Conservation (phyloP, 352 stramenopile genomes). For the Phytophthora multivora region DNA sequence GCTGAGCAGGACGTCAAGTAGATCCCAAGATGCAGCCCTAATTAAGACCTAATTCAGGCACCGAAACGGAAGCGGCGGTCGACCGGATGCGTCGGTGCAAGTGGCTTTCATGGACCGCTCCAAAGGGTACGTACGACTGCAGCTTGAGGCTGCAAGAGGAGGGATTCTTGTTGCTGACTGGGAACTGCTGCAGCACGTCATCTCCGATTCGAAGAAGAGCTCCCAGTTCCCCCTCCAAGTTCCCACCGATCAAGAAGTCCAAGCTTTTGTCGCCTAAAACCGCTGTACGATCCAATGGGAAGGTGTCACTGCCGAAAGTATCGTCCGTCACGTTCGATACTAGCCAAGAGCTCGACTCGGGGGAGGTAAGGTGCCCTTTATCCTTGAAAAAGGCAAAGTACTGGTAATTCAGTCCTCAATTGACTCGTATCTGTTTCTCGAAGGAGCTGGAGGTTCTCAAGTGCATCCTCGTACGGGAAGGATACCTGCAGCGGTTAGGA, state of each 20-base stretch:
- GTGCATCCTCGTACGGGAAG: slow-evolving; percentile 88
- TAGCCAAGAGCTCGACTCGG: slow-evolving; percentile 44
- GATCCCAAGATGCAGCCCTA: too few species aligned
- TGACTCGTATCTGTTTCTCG: neutral
- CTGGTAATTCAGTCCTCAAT: neutral
- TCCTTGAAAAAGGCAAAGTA: too few species aligned
- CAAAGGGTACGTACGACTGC: too few species aligned
- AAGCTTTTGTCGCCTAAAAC: slow-evolving; percentile 25
- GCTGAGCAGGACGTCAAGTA: neutral
- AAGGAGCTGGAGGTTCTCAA: slow-evolving; percentile 91
- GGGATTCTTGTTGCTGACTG: neutral
- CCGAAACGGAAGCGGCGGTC: neutral
- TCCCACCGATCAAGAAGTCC: slow-evolving; percentile 33
- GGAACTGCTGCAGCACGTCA: neutral
- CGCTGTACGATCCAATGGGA: slow-evolving; percentile 12
- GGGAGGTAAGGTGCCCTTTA: slow-evolving; percentile 41
- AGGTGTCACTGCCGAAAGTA: slow-evolving; percentile 48
- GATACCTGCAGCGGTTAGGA: slow-evolving; percentile 80
- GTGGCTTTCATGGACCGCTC: slow-evolving; percentile 20
- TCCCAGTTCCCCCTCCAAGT: slow-evolving; percentile 14
- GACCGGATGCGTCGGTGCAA: slow-evolving; percentile 18
- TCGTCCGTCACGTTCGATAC: slow-evolving; percentile 37
- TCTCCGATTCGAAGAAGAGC: slow-evolving; percentile 16
- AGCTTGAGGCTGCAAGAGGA: neutral
- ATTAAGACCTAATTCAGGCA: slow-evolving; percentile 14